Percentiles rank a stretch among this genome's conserved stretches.
These are phyloP conservation scores for Ensete glaucum DNA, from an alignment of 176 grass and related monocot species.

Conservation along the genomic window DNA sequence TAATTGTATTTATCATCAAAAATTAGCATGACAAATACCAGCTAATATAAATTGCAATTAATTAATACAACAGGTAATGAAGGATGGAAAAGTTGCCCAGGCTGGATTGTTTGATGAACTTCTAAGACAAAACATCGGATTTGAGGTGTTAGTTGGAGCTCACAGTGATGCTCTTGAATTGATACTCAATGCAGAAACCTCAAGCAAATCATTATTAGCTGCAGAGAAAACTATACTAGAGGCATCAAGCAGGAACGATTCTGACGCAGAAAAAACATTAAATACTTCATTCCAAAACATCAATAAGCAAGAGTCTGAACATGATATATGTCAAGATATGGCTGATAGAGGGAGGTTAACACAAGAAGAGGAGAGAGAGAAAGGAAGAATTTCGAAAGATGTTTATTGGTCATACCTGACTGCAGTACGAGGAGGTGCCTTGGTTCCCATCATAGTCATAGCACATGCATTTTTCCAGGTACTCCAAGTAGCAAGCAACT, in stretches of 20 bases:
- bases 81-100: conserved; percentile 74
- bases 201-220: conserved; percentile 50
- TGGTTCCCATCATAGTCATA: conserved; percentile 55
- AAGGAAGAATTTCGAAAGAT: conserved; percentile 68
- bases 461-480: conserved; percentile 71
- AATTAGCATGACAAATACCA: conserved; percentile 5
- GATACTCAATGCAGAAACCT: conserved; percentile 66
- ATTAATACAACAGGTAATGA: conserved; percentile 74
- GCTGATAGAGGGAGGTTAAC: conserved; percentile 68
- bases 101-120: conserved; percentile 81
- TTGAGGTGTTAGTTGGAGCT: conserved; percentile 86
- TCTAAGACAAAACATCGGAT: conserved; percentile 70
- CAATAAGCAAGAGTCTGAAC: conserved; percentile 71
- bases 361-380: conserved; percentile 94
- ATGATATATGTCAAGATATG: conserved; percentile 52
- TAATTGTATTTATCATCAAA: background rate
- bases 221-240: conserved; percentile 28
- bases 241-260: conserved; percentile 30
- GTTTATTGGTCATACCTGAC: conserved; percentile 84
- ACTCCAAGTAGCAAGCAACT: conserved; percentile 89
- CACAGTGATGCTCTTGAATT: conserved; percentile 85
- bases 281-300: conserved; percentile 51
- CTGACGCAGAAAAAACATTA: conserved; percentile 33
- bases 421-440: conserved; percentile 55
- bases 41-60: conserved; percentile 22